Evolutionary conservation across 352 stramenopile species (phyloP).

Genomic region (Pythium phragmitis): DNA sequence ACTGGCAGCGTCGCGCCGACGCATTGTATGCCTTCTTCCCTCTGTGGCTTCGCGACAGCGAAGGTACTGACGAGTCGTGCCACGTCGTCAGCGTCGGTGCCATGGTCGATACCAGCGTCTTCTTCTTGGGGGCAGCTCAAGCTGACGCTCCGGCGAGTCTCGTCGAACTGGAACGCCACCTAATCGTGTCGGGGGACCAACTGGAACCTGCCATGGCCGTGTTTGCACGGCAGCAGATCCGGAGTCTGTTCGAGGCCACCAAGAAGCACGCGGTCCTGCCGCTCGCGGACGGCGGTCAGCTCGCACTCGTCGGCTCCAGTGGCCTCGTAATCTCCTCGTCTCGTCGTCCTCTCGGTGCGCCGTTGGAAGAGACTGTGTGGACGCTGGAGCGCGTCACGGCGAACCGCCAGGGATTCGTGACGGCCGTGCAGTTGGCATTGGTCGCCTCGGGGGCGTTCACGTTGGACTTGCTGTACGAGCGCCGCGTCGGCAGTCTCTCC

Average conservation of each 20-base stretch:
- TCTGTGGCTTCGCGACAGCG: slow-evolving; percentile 16
- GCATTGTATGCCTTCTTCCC: not conserved
- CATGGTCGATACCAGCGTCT: slow-evolving; percentile 3
- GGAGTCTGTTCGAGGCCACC: slow-evolving; percentile 36
- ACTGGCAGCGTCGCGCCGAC: slow-evolving; percentile 14
- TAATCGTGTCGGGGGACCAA: slow-evolving; percentile 37
- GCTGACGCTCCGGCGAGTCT: not conserved
- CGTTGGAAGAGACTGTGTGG: slow-evolving; percentile 12
- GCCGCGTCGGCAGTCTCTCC: not conserved
- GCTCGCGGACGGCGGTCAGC: slow-evolving; percentile 5
- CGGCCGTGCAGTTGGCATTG: slow-evolving; percentile 46
- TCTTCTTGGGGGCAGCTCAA: not conserved
- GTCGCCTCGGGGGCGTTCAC: slow-evolving; percentile 33
- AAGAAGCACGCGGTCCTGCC: slow-evolving; percentile 12
- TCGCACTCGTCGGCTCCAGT: slow-evolving; percentile 11
- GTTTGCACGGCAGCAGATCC: slow-evolving; percentile 50
- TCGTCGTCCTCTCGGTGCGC: slow-evolving; percentile 2
- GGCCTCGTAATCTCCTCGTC: slow-evolving; percentile 14
- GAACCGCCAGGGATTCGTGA: slow-evolving; percentile 42
- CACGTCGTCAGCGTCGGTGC: slow-evolving; percentile 20
- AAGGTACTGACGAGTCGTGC: slow-evolving; percentile 9
- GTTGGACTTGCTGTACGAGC: slow-evolving; percentile 21
- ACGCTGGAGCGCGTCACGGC: slow-evolving; percentile 26
- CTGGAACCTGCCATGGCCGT: slow-evolving; percentile 48
- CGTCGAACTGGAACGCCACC: slow-evolving; percentile 35